Base-by-base conservation (phyloP, 108 stramenopile genomes). In the Nitzschia palea region DNA sequence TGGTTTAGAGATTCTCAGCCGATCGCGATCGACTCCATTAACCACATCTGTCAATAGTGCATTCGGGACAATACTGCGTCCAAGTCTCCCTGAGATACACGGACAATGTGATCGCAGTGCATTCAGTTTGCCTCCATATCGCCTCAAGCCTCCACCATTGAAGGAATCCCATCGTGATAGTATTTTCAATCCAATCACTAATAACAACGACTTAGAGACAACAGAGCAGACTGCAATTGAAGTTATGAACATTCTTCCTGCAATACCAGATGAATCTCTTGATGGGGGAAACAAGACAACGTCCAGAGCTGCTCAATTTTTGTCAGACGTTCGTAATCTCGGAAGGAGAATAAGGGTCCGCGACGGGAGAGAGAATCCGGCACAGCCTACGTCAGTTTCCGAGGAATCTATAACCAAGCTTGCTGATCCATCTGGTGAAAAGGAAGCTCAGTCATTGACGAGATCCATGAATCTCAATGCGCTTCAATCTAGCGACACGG, bases 181-280 rank as follows among this genome's bases (percentile, higher is more conserved):
- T 26, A 59, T 45, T 26, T 77, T 77, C 57, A 65, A 77, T 44
- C 69, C 76, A 1, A 68, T 69, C 44, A 34, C 53, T n/a, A 51
- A 47, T 52, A 48, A 62, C 32, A 44, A 29, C 51, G 64, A 60
- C n/a, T 48, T 65, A 20, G 35, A 64, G 28, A 48, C 53, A 28
- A 44, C 48, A n/a, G 76, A 77, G 48, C 45, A 58, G 18, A 66
- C 76, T 14, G 65, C 76, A 28, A 77, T 77, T 42, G 76, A 77
- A 44, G 69, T 77, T 6, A 55, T 54, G 2, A 43, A 77, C 31
- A 27, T 77, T 1, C 43, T 61, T 1, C 42, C 22, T 28, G 55
- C 27, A 15, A 51, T 18, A 54, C 42, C 57, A 44, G 59, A 55
- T 23, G 58, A 35, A 6, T 36, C 4, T 48, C 9, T 9, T 33